Conservation (phyloP, 2,329 filamentous ascomycete species). For the Seiridium cupressi region DNA sequence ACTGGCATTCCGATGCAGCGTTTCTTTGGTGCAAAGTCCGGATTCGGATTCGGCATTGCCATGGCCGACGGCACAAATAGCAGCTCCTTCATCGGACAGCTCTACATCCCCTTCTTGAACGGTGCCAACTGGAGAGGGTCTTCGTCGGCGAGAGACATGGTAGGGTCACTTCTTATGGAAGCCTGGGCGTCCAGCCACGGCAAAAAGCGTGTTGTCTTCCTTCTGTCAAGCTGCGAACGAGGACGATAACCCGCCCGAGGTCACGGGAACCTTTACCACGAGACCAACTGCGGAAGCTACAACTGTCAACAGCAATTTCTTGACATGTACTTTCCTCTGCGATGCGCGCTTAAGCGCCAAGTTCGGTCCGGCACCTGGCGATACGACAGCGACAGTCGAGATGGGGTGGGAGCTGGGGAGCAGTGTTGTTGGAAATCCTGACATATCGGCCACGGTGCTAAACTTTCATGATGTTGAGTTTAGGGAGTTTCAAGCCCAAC, state of each 20-base stretch:
- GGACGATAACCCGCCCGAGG: constrained; percentile 40
- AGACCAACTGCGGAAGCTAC: constrained; percentile 39
- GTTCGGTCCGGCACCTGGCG: constrained; percentile 24
- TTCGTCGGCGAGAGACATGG: constrained; percentile 42
- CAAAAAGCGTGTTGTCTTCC: constrained; percentile 33
- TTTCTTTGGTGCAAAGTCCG: constrained; percentile 36
- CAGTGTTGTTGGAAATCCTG: constrained; percentile 18
- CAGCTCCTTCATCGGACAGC: constrained; percentile 40
- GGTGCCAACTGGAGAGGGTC: constrained; percentile 45
- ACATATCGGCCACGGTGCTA: constrained; percentile 19
- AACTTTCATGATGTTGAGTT: constrained; percentile 31
- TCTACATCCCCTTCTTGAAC: constrained; percentile 36
- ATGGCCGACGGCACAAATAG: constrained; percentile 30
- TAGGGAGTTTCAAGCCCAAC: constrained; percentile 25
- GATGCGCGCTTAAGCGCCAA: constrained; percentile 28
- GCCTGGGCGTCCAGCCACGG: constrained; percentile 38
- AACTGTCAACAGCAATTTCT: constrained; percentile 38
- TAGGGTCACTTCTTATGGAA: constrained; percentile 40
- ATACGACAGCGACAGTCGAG: constrained; percentile 20
- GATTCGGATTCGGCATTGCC: constrained; percentile 40
- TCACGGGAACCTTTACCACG: constrained; percentile 37
- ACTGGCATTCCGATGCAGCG: constrained; percentile 34
- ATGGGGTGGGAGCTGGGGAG: constrained; percentile 36
- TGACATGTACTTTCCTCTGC: constrained; percentile 46
- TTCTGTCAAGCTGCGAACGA: constrained; percentile 43